Conservation (phyloP, 176 grass and related monocot species). For the Microstegium vimineum region DNA sequence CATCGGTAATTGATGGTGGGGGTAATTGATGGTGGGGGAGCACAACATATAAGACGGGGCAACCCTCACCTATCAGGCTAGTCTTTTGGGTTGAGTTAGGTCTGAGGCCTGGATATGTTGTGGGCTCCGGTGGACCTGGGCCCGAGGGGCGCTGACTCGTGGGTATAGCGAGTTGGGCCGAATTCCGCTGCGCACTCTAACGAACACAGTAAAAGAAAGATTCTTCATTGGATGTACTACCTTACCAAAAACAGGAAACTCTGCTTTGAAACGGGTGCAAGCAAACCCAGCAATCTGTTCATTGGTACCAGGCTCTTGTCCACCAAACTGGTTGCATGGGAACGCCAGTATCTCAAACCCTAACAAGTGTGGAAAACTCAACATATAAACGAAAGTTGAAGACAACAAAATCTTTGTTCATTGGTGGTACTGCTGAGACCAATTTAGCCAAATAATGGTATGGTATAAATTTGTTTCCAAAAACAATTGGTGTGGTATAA, state of each 20-base stretch:
- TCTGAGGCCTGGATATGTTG: too few species aligned
- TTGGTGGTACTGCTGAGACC: background rate
- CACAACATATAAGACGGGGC: too few species aligned
- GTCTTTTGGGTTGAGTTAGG: too few species aligned
- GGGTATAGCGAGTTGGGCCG: too few species aligned
- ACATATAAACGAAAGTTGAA: constrained; percentile 16
- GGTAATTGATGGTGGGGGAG: too few species aligned
- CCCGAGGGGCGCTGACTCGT: too few species aligned
- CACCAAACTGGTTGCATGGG: constrained; percentile 60
- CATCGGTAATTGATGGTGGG: too few species aligned
- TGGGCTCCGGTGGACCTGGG: too few species aligned
- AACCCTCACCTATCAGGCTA: too few species aligned
- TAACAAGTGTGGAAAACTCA: background rate
- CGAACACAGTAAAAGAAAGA: background rate
- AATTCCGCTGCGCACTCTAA: too few species aligned
- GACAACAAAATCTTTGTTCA: background rate
- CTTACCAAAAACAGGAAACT: constrained; percentile 62
- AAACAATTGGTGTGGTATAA: background rate
- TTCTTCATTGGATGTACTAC: constrained; percentile 8
- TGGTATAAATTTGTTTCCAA: background rate
- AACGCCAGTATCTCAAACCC: constrained; percentile 57
- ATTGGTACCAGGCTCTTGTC: constrained; percentile 51
- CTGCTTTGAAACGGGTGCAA: constrained; percentile 47
- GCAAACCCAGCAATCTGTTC: constrained; percentile 54
- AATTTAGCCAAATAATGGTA: background rate